Evolutionary conservation across 192 early-diverging fungal genomes (phyloP), one percentile per base, ranked within the genome.

Genomic region (Backusella sp.): DNA sequence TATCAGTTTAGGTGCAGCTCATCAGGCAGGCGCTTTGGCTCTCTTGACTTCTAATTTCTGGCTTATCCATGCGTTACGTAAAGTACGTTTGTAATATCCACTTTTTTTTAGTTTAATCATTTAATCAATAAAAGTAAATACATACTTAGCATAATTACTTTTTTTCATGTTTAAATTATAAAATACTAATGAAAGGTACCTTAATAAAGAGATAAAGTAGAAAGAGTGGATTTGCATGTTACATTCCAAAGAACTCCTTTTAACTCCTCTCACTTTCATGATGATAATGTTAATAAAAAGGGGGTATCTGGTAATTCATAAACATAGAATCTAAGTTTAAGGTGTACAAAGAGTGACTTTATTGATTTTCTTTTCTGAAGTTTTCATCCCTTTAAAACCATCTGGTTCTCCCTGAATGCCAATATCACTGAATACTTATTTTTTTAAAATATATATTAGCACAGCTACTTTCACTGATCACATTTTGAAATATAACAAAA

Each of bases 1-100:
- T 21, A 91, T 96, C 56, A 89, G 92, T 26, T 85, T 97, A 70
- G 98, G 96, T 4, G 94, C 97, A 12, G 94, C 95, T 15, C 98
- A 99, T 85, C 98, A 99, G 84, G 94, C 91, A 36, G 96, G 96
- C 28, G 95, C 95, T 23, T 86, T 99, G 59, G 88, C 94, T 46
- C 84, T 99, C 32, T 83, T 97, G 72, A 93, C 96, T 1, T 84
- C 92, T 5, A 90, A 92, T n/a, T 78, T 94, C 52, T 93, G 91
- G 87, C 79, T 97, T 32, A 85, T 92, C 73, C 93, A 96, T 72
- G 82, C 88, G 15, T 68, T 95, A 66, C 87, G 86, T 77, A 83
- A 81, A 66, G 79, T 91, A 0, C 88, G 88, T 5, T 44, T 79
- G 28, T 73, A 73, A 73, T 11, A 62, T 62, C 56, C 19, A 0